These are phyloP conservation scores for Cocos nucifera DNA, from an alignment of 176 grass and related monocot species.

Conservation along the genomic window DNA sequence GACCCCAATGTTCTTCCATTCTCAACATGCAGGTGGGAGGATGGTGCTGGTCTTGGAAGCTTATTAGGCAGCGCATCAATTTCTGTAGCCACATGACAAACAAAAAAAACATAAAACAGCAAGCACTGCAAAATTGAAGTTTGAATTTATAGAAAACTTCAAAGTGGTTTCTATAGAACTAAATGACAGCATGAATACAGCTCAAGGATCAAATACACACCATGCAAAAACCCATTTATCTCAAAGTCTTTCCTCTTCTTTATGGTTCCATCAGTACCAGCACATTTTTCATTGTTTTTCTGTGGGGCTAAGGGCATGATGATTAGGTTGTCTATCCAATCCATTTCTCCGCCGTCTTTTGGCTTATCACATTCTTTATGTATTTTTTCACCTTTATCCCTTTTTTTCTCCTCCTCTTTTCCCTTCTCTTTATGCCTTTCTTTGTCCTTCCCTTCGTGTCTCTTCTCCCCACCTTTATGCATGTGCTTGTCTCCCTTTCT, in stretches of 20 bases:
- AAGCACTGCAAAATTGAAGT: neutral
- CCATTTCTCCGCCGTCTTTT: conserved; percentile 37
- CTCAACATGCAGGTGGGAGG: neutral
- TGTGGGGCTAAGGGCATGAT: conserved; percentile 25
- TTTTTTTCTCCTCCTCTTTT: conserved; percentile 54
- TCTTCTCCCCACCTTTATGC: conserved; percentile 36
- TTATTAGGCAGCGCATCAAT: conserved; percentile 46
- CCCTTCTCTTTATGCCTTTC: conserved; percentile 59
- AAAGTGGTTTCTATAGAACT: conserved; percentile 18
- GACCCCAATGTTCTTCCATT: conserved; percentile 28
- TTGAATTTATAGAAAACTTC: conserved; percentile 24
- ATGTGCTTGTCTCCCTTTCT: conserved; percentile 37
- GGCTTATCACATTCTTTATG: conserved; percentile 41
- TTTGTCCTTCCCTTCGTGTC: conserved; percentile 56
- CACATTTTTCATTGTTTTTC: conserved; percentile 26
- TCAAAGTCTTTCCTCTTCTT: conserved; percentile 71
- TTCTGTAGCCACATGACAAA: conserved; percentile 56
- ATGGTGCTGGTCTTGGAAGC: conserved; percentile 36
- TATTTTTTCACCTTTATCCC: conserved; percentile 41
- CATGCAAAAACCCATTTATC: conserved; percentile 54
- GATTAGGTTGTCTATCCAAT: conserved; percentile 30
- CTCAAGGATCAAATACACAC: conserved; percentile 35
- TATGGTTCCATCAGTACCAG: conserved; percentile 30
- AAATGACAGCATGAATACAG: conserved; percentile 16
- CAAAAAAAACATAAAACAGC: conserved; percentile 41